phyloP scores from a whole-genome alignment of 331 rosid genomes.

The Prunus yedoensis region DNA sequence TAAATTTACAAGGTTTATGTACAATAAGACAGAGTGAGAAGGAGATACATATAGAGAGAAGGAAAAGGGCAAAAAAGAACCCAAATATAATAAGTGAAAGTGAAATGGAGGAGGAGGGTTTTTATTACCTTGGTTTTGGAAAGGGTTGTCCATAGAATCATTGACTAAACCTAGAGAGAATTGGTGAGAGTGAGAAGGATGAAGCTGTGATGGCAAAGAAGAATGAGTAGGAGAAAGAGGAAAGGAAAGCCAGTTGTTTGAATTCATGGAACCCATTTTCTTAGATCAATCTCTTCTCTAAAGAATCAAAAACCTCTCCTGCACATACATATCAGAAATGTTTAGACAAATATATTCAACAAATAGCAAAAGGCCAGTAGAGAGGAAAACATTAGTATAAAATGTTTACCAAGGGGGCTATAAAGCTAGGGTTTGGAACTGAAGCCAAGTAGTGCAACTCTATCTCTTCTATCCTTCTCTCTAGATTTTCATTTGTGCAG shows the following conservation, averaged over 20 bases:
- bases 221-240: constrained; percentile 91
- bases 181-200: constrained; percentile 72
- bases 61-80: neutral
- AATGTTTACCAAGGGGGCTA: neutral
- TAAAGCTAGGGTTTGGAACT: constrained; percentile 33
- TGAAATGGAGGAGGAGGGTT: no score
- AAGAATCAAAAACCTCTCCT: no score
- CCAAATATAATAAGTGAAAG: neutral
- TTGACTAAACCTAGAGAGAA: constrained; percentile 80
- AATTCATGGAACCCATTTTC: constrained; percentile 79
- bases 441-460: neutral
- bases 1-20: neutral
- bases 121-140: constrained; percentile 74
- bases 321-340: neutral
- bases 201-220: constrained; percentile 66
- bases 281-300: no score
- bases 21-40: neutral
- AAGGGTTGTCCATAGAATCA: constrained; percentile 76
- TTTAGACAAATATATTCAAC: neutral
- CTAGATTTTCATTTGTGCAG: no score
- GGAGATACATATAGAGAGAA: neutral
- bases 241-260: constrained; percentile 97
- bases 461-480: constrained; percentile 14
- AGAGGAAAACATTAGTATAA: neutral
- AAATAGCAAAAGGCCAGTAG: neutral